These are phyloP conservation scores for Hyaloscypha hepaticicola DNA, from an alignment of 495 filamentous ascomycete genomes.

Conservation along the genomic window DNA sequence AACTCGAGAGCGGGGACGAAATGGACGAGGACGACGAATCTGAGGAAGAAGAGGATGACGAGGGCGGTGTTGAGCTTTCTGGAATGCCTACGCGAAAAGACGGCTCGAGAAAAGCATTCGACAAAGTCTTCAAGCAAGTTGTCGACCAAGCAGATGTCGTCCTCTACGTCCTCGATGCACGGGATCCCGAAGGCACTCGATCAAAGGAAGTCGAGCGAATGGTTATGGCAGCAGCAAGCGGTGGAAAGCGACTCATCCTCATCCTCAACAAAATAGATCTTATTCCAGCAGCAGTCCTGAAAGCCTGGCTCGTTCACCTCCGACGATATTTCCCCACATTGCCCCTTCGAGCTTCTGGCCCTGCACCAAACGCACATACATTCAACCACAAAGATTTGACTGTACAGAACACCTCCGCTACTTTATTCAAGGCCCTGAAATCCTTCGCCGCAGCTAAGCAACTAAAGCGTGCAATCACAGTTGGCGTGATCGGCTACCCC, in stretches of 20 bases:
- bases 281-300: slow-evolving; percentile 75
- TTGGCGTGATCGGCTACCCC: slow-evolving; percentile 94
- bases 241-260: slow-evolving; percentile 86
- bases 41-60: slow-evolving; percentile 53
- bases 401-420: slow-evolving; percentile 79
- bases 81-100: slow-evolving; percentile 53
- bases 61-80: slow-evolving; percentile 34
- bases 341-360: slow-evolving; percentile 81
- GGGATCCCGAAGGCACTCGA: slow-evolving; percentile 87
- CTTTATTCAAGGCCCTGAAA: slow-evolving; percentile 89
- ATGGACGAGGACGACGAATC: slow-evolving; percentile 60
- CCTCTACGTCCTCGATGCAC: slow-evolving; percentile 91
- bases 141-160: slow-evolving; percentile 86
- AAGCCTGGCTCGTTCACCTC: slow-evolving; percentile 80
- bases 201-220: slow-evolving; percentile 87
- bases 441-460: slow-evolving; percentile 80
- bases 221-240: slow-evolving; percentile 80
- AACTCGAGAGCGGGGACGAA: slow-evolving; percentile 49
- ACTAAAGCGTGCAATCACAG: slow-evolving; percentile 84
- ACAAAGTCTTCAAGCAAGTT: slow-evolving; percentile 97
- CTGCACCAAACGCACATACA: slow-evolving; percentile 80
- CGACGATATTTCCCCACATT: slow-evolving; percentile 91
- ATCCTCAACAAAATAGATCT: slow-evolving; percentile 98
- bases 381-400: slow-evolving; percentile 92
- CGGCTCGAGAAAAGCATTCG: slow-evolving; percentile 79